phyloP scores from a whole-genome alignment of 2,329 filamentous ascomycete species.

The Tympanopsis confertula region DNA sequence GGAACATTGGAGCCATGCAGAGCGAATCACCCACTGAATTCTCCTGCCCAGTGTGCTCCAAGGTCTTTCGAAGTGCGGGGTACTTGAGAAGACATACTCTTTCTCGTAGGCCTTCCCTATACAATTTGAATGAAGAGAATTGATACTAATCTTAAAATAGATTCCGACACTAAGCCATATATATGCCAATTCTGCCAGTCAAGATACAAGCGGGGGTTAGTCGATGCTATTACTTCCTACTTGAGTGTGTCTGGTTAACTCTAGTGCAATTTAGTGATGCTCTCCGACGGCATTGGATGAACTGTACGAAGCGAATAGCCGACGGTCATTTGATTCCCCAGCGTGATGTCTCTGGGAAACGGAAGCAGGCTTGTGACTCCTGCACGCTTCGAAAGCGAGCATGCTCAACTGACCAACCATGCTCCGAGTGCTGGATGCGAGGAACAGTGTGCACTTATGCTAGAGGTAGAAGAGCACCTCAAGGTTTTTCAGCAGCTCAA shows the following conservation, averaged over 20 bases:
- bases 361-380: background rate
- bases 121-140: background rate
- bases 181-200: background rate
- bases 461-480: background rate
- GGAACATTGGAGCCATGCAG: too few relatives aligned
- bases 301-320: background rate
- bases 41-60: background rate
- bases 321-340: background rate
- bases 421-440: background rate
- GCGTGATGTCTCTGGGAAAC: background rate
- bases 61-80: background rate
- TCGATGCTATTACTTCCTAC: background rate
- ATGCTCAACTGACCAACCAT: background rate
- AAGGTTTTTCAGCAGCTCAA: too few relatives aligned
- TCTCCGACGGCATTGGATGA: background rate
- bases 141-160: background rate
- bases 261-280: background rate
- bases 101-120: background rate
- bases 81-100: background rate
- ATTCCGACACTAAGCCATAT: background rate
- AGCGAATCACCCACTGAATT: too few relatives aligned
- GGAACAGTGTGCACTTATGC: background rate
- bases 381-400: background rate
- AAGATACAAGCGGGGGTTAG: background rate
- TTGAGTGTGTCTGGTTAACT: background rate